Evolutionary conservation across 257 asterid species (phyloP), one percentile per base, ranked within the genome.

Genomic region (Gardenia jasminoides): DNA sequence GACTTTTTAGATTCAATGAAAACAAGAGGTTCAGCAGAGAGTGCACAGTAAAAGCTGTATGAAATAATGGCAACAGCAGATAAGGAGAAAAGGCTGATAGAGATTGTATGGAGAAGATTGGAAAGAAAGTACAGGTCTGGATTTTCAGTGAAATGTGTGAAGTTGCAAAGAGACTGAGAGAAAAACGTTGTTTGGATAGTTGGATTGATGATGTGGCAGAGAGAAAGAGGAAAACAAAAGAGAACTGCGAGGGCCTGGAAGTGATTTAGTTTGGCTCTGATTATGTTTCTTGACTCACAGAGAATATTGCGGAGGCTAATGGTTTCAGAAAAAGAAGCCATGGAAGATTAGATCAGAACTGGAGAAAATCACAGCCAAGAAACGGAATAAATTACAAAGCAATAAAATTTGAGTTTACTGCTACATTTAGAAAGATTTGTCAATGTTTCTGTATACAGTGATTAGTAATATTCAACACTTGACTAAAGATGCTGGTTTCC

Each of bases 171-270:
- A 59, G 66, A 59, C 7, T 17, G 71, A 33, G 43, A 16, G 6
- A 65, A 13, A 31, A 87, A 59, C 24, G 76, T 52, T 68, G 59
- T 36, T 31, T 74, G 84, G 36, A 82, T 78, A 30, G 84, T 85
- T 9, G 85, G 83, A 88, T 79, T 85, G 65, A 86, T 39, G 69
- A 83, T 54, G 80, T 80, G 10, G 56, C 88, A 90, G 8, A 86
- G 10, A 61, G 90, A 84, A 33, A 74, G 46, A 11, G 98, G 98
- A 52, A 90, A 76, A 74, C 92, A 78, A 84, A 91, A 90, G 86
- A 88, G 82, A 26, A 85, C 69, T 0, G 93, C 76, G 6, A 93
- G 90, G 73, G 90, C 83, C 41, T 75, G 66, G 82, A 84, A 92
- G 52, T 89, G 93, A 81, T 84, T 78, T 28, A 80, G 56, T 83